phyloP scores from a whole-genome alignment of 2,329 filamentous ascomycete species.

The Paramyrothecium roridum region DNA sequence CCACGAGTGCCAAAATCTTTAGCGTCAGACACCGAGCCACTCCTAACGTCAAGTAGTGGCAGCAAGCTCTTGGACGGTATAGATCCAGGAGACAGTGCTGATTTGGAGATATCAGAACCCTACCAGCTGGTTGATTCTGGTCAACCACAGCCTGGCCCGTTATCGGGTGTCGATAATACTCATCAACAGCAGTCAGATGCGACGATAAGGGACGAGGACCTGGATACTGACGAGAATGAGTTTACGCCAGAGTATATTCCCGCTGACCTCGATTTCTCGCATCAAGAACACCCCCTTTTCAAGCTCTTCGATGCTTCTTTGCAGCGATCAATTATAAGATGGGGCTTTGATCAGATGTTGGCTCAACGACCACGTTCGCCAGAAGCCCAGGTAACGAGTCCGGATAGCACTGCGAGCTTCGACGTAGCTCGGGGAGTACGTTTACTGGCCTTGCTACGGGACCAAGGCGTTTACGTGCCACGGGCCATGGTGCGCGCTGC shows the following conservation, averaged over 20 bases:
- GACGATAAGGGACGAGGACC: too few species aligned
- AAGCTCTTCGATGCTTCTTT: constrained; percentile 40
- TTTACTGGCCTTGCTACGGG: constrained; percentile 28
- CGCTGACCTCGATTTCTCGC: constrained; percentile 36
- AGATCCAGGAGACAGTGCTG: too few species aligned
- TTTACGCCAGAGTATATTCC: constrained; percentile 19
- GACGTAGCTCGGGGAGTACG: constrained; percentile 33
- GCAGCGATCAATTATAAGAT: constrained; percentile 38
- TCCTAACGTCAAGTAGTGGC: too few species aligned
- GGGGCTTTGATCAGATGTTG: constrained; percentile 39
- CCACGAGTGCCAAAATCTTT: constrained; percentile 15
- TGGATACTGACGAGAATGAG: constrained; percentile 2
- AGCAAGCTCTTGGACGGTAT: too few species aligned
- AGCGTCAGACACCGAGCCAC: background rate
- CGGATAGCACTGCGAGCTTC: constrained; percentile 16
- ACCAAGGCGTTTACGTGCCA: constrained; percentile 32
- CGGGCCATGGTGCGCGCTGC: constrained; percentile 22
- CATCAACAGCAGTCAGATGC: too few species aligned
- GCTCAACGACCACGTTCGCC: constrained; percentile 13
- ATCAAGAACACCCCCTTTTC: constrained; percentile 43
- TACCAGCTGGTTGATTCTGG: too few species aligned
- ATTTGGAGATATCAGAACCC: too few species aligned
- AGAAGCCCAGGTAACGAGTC: constrained; percentile 8
- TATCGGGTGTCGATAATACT: too few species aligned
- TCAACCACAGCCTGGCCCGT: too few species aligned